Percentiles rank a stretch among this genome's conserved stretches.
Conservation (phyloP, 768 basidiomycete species). For the Psilocybe cyanescens region DNA sequence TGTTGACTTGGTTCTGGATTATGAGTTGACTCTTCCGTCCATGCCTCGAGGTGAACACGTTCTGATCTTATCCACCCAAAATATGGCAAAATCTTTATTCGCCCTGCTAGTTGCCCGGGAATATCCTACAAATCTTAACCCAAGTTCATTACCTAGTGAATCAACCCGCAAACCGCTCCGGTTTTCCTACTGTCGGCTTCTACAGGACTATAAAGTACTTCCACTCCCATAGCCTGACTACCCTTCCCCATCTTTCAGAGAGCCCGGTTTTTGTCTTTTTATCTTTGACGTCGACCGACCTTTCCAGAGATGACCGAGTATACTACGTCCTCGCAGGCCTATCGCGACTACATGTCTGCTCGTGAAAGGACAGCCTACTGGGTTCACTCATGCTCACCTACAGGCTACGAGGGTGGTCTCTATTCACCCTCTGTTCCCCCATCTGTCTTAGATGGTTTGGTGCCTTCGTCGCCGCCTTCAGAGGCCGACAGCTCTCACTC, state of each 20-base stretch:
- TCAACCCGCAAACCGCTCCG: constrained; percentile 34
- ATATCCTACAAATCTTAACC: constrained; percentile 33
- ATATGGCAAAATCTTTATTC: constrained; percentile 34
- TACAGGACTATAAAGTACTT: constrained; percentile 38
- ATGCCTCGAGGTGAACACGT: constrained; percentile 48
- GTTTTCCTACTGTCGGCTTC: constrained; percentile 31
- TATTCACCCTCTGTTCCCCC: constrained; percentile 66
- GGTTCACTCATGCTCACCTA: constrained; percentile 51
- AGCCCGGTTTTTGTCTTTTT: constrained; percentile 16
- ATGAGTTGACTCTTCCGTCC: constrained; percentile 15
- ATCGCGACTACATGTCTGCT: constrained; percentile 59
- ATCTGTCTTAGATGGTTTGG: constrained; percentile 47
- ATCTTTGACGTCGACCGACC: constrained; percentile 18
- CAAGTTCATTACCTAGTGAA: constrained; percentile 25
- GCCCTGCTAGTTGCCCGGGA: constrained; percentile 35
- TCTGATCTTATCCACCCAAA: constrained; percentile 44
- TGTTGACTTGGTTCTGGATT: constrained; percentile 19
- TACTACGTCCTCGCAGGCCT: constrained; percentile 59
- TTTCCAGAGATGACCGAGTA: constrained; percentile 66
- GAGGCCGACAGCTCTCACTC: constrained; percentile 54
- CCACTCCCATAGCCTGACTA: constrained; percentile 26
- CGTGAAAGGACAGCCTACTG: constrained; percentile 68
- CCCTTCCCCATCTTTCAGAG: constrained; percentile 29
- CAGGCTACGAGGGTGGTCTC: constrained; percentile 37
- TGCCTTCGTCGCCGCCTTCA: constrained; percentile 46